Conservation (phyloP, 2,329 filamentous ascomycete species). For the Fusarium cicatricum region DNA sequence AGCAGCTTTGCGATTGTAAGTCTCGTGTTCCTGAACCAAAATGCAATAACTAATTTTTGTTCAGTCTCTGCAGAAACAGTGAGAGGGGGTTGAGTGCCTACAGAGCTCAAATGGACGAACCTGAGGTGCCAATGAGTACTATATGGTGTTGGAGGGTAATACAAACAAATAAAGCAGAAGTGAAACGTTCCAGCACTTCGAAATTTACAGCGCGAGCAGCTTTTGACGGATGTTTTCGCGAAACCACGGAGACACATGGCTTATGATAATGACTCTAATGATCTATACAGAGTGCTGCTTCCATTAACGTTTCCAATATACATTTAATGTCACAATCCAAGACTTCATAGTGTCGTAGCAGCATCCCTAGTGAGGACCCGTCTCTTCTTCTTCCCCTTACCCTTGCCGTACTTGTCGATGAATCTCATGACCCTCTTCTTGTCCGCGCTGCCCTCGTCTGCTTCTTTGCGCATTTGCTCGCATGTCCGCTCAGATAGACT, state of each 20-base stretch:
- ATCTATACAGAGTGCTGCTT: not conserved
- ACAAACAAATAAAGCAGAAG: not conserved
- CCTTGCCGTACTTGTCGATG: constrained; percentile 17
- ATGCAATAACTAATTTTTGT: not conserved
- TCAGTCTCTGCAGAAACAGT: constrained; percentile 36
- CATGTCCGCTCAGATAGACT: constrained; percentile 25
- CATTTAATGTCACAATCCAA: not conserved
- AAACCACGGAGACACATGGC: not conserved
- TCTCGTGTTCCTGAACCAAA: not conserved
- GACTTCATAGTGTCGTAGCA: constrained; percentile 11
- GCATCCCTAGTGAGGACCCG: constrained; percentile 17
- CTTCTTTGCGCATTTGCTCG: constrained; percentile 9
- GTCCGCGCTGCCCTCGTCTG: constrained; percentile 3
- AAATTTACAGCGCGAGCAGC: not conserved
- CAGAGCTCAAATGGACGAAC: not conserved
- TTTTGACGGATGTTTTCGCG: constrained; percentile 1
- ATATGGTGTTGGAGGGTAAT: not conserved
- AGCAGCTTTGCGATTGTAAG: constrained; percentile 78
- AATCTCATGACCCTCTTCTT: constrained; percentile 22
- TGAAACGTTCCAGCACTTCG: not conserved
- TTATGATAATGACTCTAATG: not conserved
- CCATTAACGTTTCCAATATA: not conserved
- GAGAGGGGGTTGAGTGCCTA: not conserved
- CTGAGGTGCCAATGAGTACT: not conserved
- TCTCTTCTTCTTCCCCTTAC: constrained; percentile 28